phyloP scores from a whole-genome alignment of 129 eudicot species.

The Flaveria robusta region DNA sequence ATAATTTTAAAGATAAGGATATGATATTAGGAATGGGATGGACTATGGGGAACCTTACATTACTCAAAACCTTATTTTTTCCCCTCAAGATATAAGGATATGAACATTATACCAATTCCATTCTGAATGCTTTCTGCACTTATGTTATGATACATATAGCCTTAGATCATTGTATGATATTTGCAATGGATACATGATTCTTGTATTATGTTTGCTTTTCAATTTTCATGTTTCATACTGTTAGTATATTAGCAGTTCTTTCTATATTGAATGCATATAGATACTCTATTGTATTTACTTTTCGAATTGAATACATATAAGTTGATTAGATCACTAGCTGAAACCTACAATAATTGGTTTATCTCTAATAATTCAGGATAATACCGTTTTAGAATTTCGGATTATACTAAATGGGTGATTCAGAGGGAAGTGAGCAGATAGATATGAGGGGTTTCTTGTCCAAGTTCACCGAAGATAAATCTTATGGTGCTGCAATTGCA shows the following conservation, averaged over 20 bases:
- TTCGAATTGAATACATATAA: not conserved
- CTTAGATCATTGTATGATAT: not conserved
- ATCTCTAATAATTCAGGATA: constrained; percentile 22
- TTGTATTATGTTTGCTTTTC: not conserved
- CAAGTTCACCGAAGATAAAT: constrained; percentile 43
- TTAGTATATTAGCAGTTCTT: not conserved
- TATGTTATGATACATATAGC: not conserved
- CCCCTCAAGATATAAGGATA: too few relatives aligned
- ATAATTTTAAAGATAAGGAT: too few relatives aligned
- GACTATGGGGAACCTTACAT: too few relatives aligned
- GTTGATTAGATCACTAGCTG: constrained; percentile 21
- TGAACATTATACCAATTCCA: too few relatives aligned
- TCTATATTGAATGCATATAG: constrained; percentile 3
- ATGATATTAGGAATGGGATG: too few relatives aligned
- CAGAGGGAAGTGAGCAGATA: constrained; percentile 48
- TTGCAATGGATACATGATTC: not conserved
- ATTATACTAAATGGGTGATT: constrained; percentile 46
- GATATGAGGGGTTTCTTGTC: constrained; percentile 33
- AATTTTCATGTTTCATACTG: not conserved
- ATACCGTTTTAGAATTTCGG: not conserved
- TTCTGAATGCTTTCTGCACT: too few relatives aligned
- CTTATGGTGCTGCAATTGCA: constrained; percentile 55
- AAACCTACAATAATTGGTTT: not conserved
- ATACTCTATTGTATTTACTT: not conserved
- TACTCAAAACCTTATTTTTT: too few relatives aligned